Percentiles rank a stretch among this genome's conserved stretches.
Conservation (phyloP, 129 eudicot species). For the Chrysanthemum makinoi region DNA sequence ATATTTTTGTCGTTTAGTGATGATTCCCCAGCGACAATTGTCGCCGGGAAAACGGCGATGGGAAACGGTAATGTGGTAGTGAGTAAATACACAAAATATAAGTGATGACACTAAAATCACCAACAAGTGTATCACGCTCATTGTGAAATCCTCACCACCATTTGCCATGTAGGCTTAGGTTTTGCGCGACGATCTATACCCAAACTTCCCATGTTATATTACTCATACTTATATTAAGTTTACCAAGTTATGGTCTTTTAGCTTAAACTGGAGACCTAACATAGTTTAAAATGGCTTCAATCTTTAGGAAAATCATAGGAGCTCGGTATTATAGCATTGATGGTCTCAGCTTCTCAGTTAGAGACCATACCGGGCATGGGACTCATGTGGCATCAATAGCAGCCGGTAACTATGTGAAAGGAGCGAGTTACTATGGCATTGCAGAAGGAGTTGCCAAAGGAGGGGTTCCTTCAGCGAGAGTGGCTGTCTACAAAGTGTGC, state of each 20-base stretch:
- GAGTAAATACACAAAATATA: too few relatives aligned
- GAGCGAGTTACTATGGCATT: background rate
- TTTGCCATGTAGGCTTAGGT: too few relatives aligned
- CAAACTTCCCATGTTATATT: too few relatives aligned
- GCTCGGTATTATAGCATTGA: background rate
- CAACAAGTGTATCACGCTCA: too few relatives aligned
- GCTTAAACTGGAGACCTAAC: too few relatives aligned
- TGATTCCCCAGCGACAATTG: too few relatives aligned
- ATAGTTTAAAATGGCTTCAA: background rate
- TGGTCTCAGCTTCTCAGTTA: background rate
- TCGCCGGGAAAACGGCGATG: too few relatives aligned
- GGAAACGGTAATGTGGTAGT: too few relatives aligned
- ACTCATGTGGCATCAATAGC: background rate
- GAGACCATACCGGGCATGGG: background rate
- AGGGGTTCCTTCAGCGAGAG: slow-evolving; percentile 43
- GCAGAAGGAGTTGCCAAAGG: background rate
- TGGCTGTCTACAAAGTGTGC: slow-evolving; percentile 45
- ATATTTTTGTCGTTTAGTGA: too few relatives aligned
- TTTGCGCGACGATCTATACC: too few relatives aligned
- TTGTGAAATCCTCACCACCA: too few relatives aligned
- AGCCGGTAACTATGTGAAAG: background rate
- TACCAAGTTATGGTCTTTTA: background rate
- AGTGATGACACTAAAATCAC: too few relatives aligned
- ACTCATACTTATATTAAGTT: background rate
- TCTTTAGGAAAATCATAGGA: background rate